phyloP scores from a whole-genome alignment of 352 stramenopile genomes.

The Blastocystis sp. region DNA sequence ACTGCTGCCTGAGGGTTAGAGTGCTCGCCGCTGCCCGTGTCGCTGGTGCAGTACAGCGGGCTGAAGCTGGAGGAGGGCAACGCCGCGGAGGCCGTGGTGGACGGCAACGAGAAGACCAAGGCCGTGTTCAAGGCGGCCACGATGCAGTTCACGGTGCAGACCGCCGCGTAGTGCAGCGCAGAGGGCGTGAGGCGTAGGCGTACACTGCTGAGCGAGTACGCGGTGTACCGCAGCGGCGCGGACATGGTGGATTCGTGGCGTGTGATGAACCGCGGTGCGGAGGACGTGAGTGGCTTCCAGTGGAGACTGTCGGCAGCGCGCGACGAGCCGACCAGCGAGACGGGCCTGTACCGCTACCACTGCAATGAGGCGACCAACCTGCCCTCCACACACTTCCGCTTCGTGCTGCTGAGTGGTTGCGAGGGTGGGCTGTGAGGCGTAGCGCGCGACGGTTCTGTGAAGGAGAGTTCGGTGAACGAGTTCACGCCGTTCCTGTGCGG shows the following conservation, averaged over 20 bases:
- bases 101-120: not conserved
- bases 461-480: conserved; percentile 28
- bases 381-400: conserved; percentile 13
- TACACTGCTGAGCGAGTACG: not conserved
- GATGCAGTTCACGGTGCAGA: not conserved
- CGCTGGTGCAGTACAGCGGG: not conserved
- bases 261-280: not conserved
- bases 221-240: conserved; percentile 6
- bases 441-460: not conserved
- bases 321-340: not conserved
- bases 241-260: not conserved
- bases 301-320: not conserved
- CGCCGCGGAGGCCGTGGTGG: not conserved
- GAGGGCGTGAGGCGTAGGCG: not conserved
- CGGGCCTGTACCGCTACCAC: not conserved
- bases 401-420: conserved; percentile 2
- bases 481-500: conserved; percentile 8
- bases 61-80: not conserved
- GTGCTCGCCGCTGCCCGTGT: not conserved
- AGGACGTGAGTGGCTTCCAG: not conserved
- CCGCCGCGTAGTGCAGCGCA: not conserved
- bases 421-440: not conserved
- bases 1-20: not conserved
- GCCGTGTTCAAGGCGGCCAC: not conserved
- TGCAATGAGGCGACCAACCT: not conserved